Evolutionary conservation across 225 moss, liverwort and hornwort genomes (phyloP), one percentile per base, ranked within the genome.

Genomic region (Pseudisothecium myosuroides): DNA sequence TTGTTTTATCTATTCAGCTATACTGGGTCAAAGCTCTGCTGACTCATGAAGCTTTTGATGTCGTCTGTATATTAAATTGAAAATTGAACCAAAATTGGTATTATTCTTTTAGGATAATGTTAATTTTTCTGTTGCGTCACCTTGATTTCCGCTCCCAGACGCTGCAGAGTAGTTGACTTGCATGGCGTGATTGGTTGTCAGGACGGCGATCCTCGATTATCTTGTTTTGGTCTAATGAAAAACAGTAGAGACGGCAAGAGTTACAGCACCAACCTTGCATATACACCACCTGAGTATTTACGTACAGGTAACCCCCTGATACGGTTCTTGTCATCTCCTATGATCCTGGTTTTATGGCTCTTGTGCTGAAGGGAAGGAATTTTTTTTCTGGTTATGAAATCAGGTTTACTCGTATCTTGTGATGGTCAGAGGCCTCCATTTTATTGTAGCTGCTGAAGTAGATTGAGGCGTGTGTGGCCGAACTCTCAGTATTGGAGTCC

Each of bases 221-320:
- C 95, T 81, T 95, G 95, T 86, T 95, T 95, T 88, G 95, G 95
- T 80, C 86, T 95, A 47, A 95, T 95, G 95, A 95, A 95, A 37
- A 95, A 95, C 66, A 95, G 95, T 87, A 91, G 95, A 87, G 95
- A 95, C 72, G 95, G 95, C 47, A 95, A 95, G 89, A 95, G 95
- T 88, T 95, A 95, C 80, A 95, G 95, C 86, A 95, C 95, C 79
- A 95, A 95, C 83, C 93, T 95, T 83, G 95, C 95, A 20, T 95
- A 95, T 54, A 95, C 95, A 43, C 95, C 95, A 82, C 95, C 95
- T 49, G 95, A 95, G 80, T 95, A 95, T 84, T 81, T 95, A 61
- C 93, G 95, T 84, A 95, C 93, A 88, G 95, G 95, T 93, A 77
- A 74, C 45, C 36, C 37, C 68, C 37, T 87, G 65, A 75, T 66